Evolutionary conservation across 73 alveolate genomes (phyloP), one percentile per base, ranked within the genome.

Genomic region (Strombidium stylifer): DNA sequence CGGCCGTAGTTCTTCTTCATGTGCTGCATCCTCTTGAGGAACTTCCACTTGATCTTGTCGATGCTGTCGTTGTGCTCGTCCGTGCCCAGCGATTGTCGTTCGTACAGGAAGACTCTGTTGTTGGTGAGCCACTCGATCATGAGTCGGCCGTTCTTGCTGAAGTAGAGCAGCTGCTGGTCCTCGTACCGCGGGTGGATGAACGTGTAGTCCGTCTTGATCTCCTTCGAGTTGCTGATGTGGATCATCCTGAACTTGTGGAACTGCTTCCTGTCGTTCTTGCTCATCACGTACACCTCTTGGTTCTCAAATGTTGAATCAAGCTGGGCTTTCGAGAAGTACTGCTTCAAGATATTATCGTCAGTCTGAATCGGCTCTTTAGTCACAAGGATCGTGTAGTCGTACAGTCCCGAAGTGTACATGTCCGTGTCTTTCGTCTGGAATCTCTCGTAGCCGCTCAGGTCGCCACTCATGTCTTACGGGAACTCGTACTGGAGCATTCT

Each of bases 141-240:
- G 11, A 35, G 47, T 26, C 41, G 44, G 18, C 20, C 19, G 12
- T 60, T 49, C 3, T 39, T 36, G 44, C 50, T 60, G 49, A 60
- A 60, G 75, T 18, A 60, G 28, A 60, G 18, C 19, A 32, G 21
- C 39, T 57, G 40, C n/a, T 6, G 24, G 26, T 42, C 3, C 19
- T 60, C 60, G 41, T 21, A 60, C 19, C 8, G 44, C 18, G 75
- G 75, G 44, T 40, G 61, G 26, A 60, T 25, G 49, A 41, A 60
- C 5, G 62, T 23, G 47, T 6, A 25, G 19, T 60, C 61, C 47
- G 19, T 60, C 20, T 60, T 60, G 21, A 60, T 30, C 44, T 60
- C 75, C 16, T 28, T 60, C 20, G 36, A 42, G 41, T 28, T 60
- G 2, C 36, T 24, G 16, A 60, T 60, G 18, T 60, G 61, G 6